Conservation (phyloP, 2,329 filamentous ascomycete genomes). For the Plectosphaerella cucumerina region DNA sequence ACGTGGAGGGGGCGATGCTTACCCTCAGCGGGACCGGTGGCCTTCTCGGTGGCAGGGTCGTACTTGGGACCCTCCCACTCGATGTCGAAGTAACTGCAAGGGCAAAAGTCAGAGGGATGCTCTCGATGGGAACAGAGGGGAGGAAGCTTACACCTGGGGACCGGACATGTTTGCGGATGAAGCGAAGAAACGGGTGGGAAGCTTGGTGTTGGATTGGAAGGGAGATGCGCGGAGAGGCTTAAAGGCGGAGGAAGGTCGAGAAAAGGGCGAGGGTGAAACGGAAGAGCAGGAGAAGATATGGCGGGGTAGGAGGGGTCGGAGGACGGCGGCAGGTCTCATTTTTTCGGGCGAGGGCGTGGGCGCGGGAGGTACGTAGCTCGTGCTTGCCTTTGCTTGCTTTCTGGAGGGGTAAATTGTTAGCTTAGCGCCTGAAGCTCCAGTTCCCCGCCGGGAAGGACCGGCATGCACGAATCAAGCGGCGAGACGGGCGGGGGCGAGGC, state of each 20-base stretch:
- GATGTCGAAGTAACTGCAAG: conserved; percentile 64
- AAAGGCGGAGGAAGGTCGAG: conserved; percentile 15
- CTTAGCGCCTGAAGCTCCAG: conserved; percentile 11
- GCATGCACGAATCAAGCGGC: conserved; percentile 5
- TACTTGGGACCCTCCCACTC: conserved; percentile 70
- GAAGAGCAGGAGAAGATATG: conserved; percentile 14
- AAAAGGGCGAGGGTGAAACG: conserved; percentile 17
- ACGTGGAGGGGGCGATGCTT: conserved; percentile 29
- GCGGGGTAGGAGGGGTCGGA: conserved; percentile 17
- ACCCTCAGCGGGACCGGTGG: conserved; percentile 56
- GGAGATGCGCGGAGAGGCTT: conserved; percentile 12
- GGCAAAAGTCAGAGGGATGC: not conserved
- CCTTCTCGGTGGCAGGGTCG: conserved; percentile 47
- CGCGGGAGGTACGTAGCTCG: conserved; percentile 1
- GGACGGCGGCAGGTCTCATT: conserved; percentile 17
- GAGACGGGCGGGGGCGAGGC: not conserved
- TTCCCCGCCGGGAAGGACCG: conserved; percentile 10
- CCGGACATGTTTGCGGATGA: conserved; percentile 68
- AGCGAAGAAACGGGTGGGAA: conserved; percentile 39
- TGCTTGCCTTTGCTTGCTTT: not conserved
- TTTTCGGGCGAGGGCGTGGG: conserved; percentile 10
- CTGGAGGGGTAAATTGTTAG: conserved; percentile 13
- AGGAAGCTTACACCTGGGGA: conserved; percentile 60
- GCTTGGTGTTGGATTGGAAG: conserved; percentile 14
- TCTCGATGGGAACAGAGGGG: conserved; percentile 9